Base-by-base conservation (phyloP, 1,284 basidiomycete genomes). In the Malassezia vespertilionis region DNA sequence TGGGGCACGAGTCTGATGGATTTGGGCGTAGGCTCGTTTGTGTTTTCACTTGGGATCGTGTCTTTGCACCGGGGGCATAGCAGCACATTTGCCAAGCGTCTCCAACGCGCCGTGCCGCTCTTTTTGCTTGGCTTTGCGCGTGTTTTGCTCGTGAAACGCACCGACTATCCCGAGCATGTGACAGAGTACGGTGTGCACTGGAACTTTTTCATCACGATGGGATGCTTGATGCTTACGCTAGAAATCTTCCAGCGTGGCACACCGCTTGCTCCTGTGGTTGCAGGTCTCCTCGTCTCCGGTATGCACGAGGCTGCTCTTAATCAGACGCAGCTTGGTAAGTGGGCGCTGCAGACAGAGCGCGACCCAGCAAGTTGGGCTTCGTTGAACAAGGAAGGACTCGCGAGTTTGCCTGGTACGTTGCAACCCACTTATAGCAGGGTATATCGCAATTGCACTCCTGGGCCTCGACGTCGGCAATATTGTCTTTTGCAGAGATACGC, bases 161-260 rank as follows among this genome's bases (percentile, higher is more conserved):
- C 82, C 0, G 86, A 90, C 50, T 97, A 97, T 71, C 91, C 63
- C 8, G 91, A 97, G 75, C 93, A 97, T 58, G 81, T 85, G 33
- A 82, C 87, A 0, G 91, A 97, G 73, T 97, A 97, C 58, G 93
- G 93, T 1, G 81, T 82, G 0, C 90, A 96, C 65, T 97, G 93
- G 93, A 97, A 97, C 71, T 97, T 97, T 72, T 97, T 97, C 77
- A 79, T 96, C 62, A 96, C 93, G 0, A 76, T 97, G 11, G 87
- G 82, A 0, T 6, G 35, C 10, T 54, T 86, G 1, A 71, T 96
- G 2, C 90, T 90, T 0, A 69, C 85, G 1, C 72, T 86, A 5
- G 82, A 46, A 81, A 0, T 37, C 84, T 5, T 77, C 84, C 28
- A 65, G 72, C 10, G 68, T 67, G 14, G 10, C 23, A 3, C 20